Percentiles rank a stretch among this genome's conserved stretches.
Conservation (phyloP, 257 asterid genomes). For the Petrea volubilis region DNA sequence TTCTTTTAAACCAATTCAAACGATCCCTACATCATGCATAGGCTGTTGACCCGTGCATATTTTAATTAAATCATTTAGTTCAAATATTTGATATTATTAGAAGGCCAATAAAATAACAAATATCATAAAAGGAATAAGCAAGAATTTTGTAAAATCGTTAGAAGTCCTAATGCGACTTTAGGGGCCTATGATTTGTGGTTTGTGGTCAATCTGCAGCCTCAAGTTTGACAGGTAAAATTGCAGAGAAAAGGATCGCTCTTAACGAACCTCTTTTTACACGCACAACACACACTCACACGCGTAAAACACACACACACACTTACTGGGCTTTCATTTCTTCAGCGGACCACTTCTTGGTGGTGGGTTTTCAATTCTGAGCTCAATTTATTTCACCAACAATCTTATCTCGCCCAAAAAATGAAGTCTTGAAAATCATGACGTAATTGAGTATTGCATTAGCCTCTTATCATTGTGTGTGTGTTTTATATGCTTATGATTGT, state of each 20-base stretch:
- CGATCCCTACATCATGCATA: no score
- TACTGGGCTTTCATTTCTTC: not conserved
- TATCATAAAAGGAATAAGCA: not conserved
- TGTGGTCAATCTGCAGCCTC: slow-evolving; percentile 9
- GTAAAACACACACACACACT: not conserved
- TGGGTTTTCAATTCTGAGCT: slow-evolving; percentile 27
- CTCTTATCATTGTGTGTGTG: not conserved
- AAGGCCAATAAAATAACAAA: no score
- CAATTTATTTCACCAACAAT: not conserved
- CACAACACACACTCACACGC: not conserved
- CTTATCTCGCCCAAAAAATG: not conserved
- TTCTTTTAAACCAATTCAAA: no score
- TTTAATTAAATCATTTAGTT: no score
- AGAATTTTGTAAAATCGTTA: not conserved
- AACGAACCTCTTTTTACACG: slow-evolving; percentile 13
- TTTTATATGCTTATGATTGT: not conserved
- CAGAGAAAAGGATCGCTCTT: slow-evolving; percentile 14
- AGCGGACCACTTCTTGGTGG: slow-evolving; percentile 15
- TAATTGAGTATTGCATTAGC: not conserved
- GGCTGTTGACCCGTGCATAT: no score
- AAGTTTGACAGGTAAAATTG: slow-evolving; percentile 21
- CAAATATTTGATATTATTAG: no score
- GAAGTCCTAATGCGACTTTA: not conserved
- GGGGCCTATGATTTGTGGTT: slow-evolving; percentile 20
- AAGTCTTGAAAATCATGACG: not conserved